These are phyloP conservation scores for Thinopyrum elongatum DNA, from an alignment of 176 grass and related monocot species.

Conservation along the genomic window DNA sequence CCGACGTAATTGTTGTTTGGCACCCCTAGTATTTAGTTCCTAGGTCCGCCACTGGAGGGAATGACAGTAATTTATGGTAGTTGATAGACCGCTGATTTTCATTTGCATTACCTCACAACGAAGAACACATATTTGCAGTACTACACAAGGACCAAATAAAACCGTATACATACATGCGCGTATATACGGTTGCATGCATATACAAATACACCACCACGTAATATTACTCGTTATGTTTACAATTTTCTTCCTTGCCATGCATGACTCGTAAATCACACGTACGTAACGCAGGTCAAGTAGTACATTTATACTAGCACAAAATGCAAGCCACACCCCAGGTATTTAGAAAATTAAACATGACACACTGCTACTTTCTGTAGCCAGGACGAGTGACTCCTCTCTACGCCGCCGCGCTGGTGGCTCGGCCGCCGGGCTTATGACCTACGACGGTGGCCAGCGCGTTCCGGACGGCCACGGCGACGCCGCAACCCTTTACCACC, in stretches of 20 bases:
- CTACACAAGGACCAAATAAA: not conserved
- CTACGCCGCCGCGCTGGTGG: slow-evolving; percentile 12
- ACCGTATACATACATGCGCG: slow-evolving; percentile 4
- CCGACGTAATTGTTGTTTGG: too few relatives aligned
- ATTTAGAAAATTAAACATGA: not conserved
- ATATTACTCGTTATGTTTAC: slow-evolving; percentile 29
- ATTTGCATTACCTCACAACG: not conserved
- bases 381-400: not conserved
- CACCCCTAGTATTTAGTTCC: too few relatives aligned
- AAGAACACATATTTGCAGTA: slow-evolving; percentile 34
- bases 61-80: not conserved
- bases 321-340: slow-evolving; percentile 31
- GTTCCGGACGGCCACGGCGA: slow-evolving; percentile 30
- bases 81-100: not conserved
- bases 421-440: slow-evolving; percentile 23
- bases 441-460: slow-evolving; percentile 35
- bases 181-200: not conserved
- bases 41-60: too few relatives aligned
- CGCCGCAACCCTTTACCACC: slow-evolving; percentile 30
- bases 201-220: not conserved
- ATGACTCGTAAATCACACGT: slow-evolving; percentile 21
- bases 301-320: slow-evolving; percentile 31
- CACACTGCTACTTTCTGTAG: not conserved
- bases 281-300: not conserved
- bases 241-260: slow-evolving; percentile 15